These are phyloP conservation scores for Sanghuangporus sanghuang DNA, from an alignment of 1,284 basidiomycete species.

Conservation along the genomic window DNA sequence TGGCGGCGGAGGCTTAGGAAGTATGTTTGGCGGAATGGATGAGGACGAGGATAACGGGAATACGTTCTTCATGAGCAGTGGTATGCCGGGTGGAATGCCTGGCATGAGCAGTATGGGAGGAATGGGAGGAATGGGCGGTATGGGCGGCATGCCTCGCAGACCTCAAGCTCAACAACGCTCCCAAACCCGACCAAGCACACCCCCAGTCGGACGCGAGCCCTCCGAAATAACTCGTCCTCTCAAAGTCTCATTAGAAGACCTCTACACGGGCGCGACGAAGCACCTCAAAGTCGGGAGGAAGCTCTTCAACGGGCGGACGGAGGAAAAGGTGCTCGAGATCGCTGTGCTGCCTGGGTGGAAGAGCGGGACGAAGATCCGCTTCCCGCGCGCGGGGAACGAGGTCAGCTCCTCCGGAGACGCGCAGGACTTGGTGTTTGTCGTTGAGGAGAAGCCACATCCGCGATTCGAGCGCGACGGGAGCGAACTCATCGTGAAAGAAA, in stretches of 20 bases:
- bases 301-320: constrained; percentile 65
- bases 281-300: constrained; percentile 85
- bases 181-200: constrained; percentile 23
- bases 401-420: constrained; percentile 57
- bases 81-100: constrained; percentile 55
- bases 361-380: constrained; percentile 88
- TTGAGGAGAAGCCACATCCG: constrained; percentile 86
- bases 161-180: constrained; percentile 22
- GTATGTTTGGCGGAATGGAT: constrained; percentile 36
- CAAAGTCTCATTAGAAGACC: constrained; percentile 83
- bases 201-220: constrained; percentile 27
- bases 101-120: constrained; percentile 27
- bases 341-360: constrained; percentile 85
- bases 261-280: constrained; percentile 88
- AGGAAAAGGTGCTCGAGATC: constrained; percentile 91
- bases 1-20: constrained; percentile 27
- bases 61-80: constrained; percentile 31
- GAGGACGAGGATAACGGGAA: constrained; percentile 45
- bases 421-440: constrained; percentile 85
- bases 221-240: constrained; percentile 81
- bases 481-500: constrained; percentile 58
- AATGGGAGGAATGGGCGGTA: constrained; percentile 11
- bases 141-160: constrained; percentile 15
- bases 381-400: constrained; percentile 85
- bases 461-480: constrained; percentile 77